Conservation (phyloP, 495 filamentous ascomycete species). For the Talaromyces adpressus region DNA sequence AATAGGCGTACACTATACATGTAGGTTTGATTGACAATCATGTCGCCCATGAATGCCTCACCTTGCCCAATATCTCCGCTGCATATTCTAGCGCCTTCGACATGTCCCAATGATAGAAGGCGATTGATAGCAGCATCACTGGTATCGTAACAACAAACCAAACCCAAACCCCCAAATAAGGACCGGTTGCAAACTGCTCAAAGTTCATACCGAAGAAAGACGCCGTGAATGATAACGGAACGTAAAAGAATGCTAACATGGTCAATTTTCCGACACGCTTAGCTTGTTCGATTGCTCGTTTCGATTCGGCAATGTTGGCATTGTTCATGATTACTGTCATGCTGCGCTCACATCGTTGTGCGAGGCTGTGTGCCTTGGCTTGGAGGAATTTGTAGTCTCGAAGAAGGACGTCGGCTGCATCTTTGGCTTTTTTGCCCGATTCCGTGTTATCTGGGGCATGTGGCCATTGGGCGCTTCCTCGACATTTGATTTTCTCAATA, state of each 20-base stretch:
- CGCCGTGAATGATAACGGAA: constrained; percentile 7
- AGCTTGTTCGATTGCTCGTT: constrained; percentile 20
- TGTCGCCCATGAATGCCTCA: neutral
- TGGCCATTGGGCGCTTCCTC: neutral
- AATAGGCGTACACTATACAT: too few relatives aligned
- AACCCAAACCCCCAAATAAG: neutral
- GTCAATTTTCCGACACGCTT: constrained; percentile 19
- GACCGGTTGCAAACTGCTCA: constrained; percentile 3
- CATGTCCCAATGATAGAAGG: constrained; percentile 1
- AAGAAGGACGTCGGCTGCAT: constrained; percentile 12
- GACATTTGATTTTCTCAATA: constrained; percentile 7
- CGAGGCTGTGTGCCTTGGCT: constrained; percentile 6
- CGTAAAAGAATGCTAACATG: constrained; percentile 14
- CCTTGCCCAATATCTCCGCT: neutral
- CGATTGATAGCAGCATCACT: neutral
- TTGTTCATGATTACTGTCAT: constrained; percentile 20
- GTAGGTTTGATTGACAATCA: too few relatives aligned
- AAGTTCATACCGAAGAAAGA: constrained; percentile 39
- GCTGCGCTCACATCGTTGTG: constrained; percentile 10
- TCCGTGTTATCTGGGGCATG: neutral
- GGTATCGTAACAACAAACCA: neutral
- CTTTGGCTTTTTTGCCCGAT: constrained; percentile 3
- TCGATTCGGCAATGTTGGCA: constrained; percentile 20
- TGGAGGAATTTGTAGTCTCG: constrained; percentile 19
- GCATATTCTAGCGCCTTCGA: neutral